These are phyloP conservation scores for Tolypocladium album DNA, from an alignment of 2,329 filamentous ascomycete species.

Conservation along the genomic window DNA sequence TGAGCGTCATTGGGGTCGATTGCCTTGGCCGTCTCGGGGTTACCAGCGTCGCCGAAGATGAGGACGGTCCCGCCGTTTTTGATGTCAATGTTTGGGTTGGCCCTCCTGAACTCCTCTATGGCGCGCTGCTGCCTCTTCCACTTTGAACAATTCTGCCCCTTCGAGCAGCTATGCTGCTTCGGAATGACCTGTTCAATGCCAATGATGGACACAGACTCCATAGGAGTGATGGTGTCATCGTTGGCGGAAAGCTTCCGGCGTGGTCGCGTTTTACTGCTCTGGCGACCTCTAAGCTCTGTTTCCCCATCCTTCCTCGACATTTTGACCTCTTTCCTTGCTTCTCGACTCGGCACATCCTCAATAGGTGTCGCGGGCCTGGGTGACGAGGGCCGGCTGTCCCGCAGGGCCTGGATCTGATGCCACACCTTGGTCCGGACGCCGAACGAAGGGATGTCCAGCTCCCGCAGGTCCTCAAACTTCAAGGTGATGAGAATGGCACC, in stretches of 20 bases:
- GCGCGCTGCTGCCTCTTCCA: constrained; percentile 72
- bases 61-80: constrained; percentile 55
- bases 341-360: constrained; percentile 45
- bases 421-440: constrained; percentile 71
- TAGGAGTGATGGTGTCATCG: constrained; percentile 62
- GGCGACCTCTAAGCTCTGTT: constrained; percentile 21
- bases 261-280: constrained; percentile 28
- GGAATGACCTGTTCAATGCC: constrained; percentile 84
- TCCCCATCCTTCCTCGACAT: constrained; percentile 31
- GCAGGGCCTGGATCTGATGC: constrained; percentile 65
- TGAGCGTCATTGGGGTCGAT: constrained; percentile 43
- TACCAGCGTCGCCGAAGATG: constrained; percentile 69
- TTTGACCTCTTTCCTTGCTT: constrained; percentile 34
- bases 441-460: constrained; percentile 72
- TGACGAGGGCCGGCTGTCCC: constrained; percentile 41
- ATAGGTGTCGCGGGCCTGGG: constrained; percentile 48
- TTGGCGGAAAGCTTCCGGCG: constrained; percentile 31
- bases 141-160: constrained; percentile 77
- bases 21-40: constrained; percentile 53
- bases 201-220: constrained; percentile 82
- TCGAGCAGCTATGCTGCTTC: constrained; percentile 73
- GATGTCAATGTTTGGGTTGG: constrained; percentile 56
- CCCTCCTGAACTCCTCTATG: constrained; percentile 62
- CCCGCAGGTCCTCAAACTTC: constrained; percentile 78
- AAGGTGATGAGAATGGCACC: constrained; percentile 81